These are phyloP conservation scores for Saccharomyces mikatae DNA, from an alignment of 805 yeast species.

Conservation along the genomic window DNA sequence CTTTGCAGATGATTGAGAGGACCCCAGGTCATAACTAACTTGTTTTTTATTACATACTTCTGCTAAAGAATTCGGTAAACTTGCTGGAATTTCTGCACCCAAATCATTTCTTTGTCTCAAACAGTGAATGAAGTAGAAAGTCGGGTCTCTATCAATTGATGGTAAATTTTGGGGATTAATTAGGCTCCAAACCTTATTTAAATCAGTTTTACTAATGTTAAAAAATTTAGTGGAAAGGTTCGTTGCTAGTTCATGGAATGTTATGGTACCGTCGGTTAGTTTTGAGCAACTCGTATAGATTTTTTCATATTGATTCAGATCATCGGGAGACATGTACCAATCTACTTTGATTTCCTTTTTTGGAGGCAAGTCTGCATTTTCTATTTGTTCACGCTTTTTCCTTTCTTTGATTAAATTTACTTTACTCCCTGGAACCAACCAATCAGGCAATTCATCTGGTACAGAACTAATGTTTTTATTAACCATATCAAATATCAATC, in stretches of 20 bases:
- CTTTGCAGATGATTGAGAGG: slow-evolving; percentile 42
- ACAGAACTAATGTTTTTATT: slow-evolving; percentile 57
- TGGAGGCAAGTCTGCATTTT: slow-evolving; percentile 20
- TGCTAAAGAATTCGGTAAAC: slow-evolving; percentile 87
- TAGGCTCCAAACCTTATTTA: slow-evolving; percentile 87
- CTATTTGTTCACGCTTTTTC: slow-evolving; percentile 42
- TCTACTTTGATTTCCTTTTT: slow-evolving; percentile 45
- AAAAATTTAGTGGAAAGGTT: slow-evolving; percentile 55
- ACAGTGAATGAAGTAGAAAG: slow-evolving; percentile 80
- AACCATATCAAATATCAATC: slow-evolving; percentile 83
- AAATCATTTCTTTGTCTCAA: slow-evolving; percentile 77
- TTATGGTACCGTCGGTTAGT: slow-evolving; percentile 76
- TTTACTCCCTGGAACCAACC: slow-evolving; percentile 90
- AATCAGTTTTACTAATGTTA: slow-evolving; percentile 75
- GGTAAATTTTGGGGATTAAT: slow-evolving; percentile 85
- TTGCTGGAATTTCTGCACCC: slow-evolving; percentile 77
- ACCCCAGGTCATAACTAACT: slow-evolving; percentile 60
- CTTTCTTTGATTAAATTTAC: slow-evolving; percentile 81
- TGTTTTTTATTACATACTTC: slow-evolving; percentile 85
- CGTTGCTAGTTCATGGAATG: slow-evolving; percentile 61
- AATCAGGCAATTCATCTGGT: slow-evolving; percentile 72
- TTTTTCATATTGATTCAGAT: slow-evolving; percentile 67
- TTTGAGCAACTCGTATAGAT: slow-evolving; percentile 47
- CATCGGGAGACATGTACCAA: slow-evolving; percentile 94
- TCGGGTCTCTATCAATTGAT: slow-evolving; percentile 90